Evolutionary conservation across 225 moss, liverwort and hornwort species (phyloP), one percentile per base, ranked within the genome.

Genomic region (Polytrichum commune): DNA sequence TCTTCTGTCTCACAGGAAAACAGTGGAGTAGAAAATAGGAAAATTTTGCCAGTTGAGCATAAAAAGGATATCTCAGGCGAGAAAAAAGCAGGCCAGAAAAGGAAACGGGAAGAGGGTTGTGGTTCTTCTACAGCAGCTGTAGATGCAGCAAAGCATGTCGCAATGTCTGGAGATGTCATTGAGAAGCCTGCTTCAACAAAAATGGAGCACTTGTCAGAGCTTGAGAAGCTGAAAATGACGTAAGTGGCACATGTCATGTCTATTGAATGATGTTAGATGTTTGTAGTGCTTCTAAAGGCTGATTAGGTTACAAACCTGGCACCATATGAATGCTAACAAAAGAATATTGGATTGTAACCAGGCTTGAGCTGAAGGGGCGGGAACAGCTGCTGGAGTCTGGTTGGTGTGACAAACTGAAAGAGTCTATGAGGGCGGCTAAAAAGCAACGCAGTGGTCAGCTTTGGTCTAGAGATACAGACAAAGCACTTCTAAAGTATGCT

Each of bases 401-500:
- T 61, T 93, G 90, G 88, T 83, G 84, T 76, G 90, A 93, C 27
- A 79, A 84, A n/a, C 65, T 93, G 66, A 86, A 86, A 81, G 90
- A 88, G 60, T 79, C 78, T 19, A 80, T 93, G 80, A 84, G 90
- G 64, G 90, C 86, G 74, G 84, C 81, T 29, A 93, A 93, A 64
- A 90, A 77, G 67, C 76, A 76, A 62, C 88, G 83, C 19, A 83
- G 80, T 74, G 83, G 83, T 29, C 83, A 84, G 66, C 62, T 76
- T 60, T 86, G 90, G 76, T 81, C 82, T 5, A 81, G 77, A 77
- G 87, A 85, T 72, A 78, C 78, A 33, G 88, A 88, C 64, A 88
- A 83, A 82, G 85, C 80, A 67, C 76, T 65, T 82, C 69, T 88
- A 73, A 85, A 85, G 87, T 88, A 77, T n/a, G 22, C 46, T 46